These are phyloP conservation scores for Paraglomus brasilianum DNA, from an alignment of 192 early-diverging fungal genomes.

Conservation along the genomic window DNA sequence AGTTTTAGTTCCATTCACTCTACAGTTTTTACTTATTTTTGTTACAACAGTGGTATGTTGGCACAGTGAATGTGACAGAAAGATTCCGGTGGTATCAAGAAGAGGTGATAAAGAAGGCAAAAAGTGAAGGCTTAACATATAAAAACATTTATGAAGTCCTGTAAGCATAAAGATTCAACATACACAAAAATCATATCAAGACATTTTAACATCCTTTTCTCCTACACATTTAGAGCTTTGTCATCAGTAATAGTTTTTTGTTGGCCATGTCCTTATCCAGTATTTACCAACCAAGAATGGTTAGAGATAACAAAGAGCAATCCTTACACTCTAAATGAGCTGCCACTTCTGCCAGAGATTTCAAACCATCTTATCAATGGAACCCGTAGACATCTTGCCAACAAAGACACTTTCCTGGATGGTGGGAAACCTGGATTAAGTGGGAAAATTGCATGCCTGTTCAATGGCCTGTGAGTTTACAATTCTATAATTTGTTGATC, in stretches of 20 bases:
- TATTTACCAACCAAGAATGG: not conserved
- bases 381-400: not conserved
- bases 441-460: not conserved
- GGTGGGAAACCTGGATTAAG: not conserved
- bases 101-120: conserved; percentile 30
- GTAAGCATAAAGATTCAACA: conserved; percentile 25
- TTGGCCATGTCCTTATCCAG: not conserved
- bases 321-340: not conserved
- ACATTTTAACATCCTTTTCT: not conserved
- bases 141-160: conserved; percentile 24
- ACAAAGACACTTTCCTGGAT: not conserved
- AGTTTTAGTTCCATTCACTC: conserved; percentile 23
- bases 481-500: no score
- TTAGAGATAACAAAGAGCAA: not conserved
- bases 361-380: not conserved
- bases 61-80: conserved; percentile 15
- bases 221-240: not conserved
- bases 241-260: not conserved
- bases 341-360: not conserved
- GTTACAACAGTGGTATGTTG: conserved; percentile 27
- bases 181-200: not conserved
- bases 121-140: conserved; percentile 17
- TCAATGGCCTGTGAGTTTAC: conserved; percentile 8
- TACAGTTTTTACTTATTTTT: conserved; percentile 17
- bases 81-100: conserved; percentile 28